A percentile compares a stretch with the other conserved stretches of the same genome.
Conservation (phyloP, 2,329 filamentous ascomycete genomes). For the Pyrenophora seminiperda region DNA sequence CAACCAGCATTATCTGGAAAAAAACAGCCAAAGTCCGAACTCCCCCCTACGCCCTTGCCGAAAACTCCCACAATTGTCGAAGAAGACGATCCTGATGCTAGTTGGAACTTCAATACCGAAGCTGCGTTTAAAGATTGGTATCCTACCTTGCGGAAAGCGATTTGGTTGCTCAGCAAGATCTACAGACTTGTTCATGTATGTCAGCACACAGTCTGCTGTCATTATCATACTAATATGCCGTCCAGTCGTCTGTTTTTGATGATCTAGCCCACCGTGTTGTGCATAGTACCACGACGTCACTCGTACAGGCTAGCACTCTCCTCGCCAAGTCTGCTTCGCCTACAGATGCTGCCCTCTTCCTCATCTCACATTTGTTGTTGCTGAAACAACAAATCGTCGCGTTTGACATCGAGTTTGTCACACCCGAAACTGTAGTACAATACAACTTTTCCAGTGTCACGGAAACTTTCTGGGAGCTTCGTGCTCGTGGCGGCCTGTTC, state of each 20-base stretch:
- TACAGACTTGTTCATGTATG: constrained; percentile 70
- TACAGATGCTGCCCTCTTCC: constrained; percentile 84
- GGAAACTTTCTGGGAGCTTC: constrained; percentile 70
- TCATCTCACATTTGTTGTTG: constrained; percentile 91
- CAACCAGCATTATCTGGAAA: constrained; percentile 59
- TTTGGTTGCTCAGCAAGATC: constrained; percentile 71
- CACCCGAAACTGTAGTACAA: constrained; percentile 62
- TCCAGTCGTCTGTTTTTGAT: constrained; percentile 68
- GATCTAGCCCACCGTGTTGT: constrained; percentile 82
- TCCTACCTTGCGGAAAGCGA: constrained; percentile 68
- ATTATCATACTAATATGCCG: background rate
- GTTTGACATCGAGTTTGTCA: constrained; percentile 84
- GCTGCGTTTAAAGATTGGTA: constrained; percentile 67
- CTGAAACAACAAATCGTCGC: constrained; percentile 95
- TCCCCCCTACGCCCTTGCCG: constrained; percentile 46
- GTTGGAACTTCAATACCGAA: constrained; percentile 62
- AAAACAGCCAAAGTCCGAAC: constrained; percentile 51
- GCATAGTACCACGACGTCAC: constrained; percentile 82
- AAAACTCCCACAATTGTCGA: constrained; percentile 58
- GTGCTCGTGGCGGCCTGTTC: constrained; percentile 68
- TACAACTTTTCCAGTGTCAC: constrained; percentile 70
- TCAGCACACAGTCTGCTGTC: background rate
- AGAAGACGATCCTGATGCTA: constrained; percentile 56
- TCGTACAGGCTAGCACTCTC: constrained; percentile 75
- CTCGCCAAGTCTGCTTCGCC: constrained; percentile 69